Evolutionary conservation across 2,329 filamentous ascomycete genomes (phyloP), one percentile per base, ranked within the genome.

Genomic region (Nigrospora oryzae): DNA sequence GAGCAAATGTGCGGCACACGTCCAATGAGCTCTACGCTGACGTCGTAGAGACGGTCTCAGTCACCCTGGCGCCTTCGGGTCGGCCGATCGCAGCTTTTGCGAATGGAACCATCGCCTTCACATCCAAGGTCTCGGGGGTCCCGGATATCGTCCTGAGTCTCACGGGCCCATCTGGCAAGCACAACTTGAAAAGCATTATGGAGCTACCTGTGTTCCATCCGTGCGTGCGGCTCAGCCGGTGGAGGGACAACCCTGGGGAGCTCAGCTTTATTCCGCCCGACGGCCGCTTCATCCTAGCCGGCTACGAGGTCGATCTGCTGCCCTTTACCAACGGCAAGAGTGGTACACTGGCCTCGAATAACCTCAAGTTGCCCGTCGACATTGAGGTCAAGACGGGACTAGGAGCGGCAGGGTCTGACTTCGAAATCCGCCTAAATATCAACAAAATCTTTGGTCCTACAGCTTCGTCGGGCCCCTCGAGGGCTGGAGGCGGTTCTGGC

Each of bases 11-110:
- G 43, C 79, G 90, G 14, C 93, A 98, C 63, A 97, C 91, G 4
- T 95, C 87, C 45, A 98, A 97, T 65, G 93, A 98, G 64, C 75
- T 98, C 53, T 97, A 97, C 62, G 91, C 95, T 46, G 93, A 98
- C 62, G 81, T 98, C 12, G 81, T 98, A 49, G 93, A 98, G 68
- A 89, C 87, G 1, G 72, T 98, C 0, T 80, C 83, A 1, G 88
- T 96, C 36, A 95, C 86, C 0, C 76, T 97, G 36, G 89, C 93
- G 0, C 93, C 93, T 0, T 96, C 90, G 0, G 93, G 93, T 5
- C 77, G 89, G 13, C 84, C 91, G 1, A 74, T 98, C 17, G 83
- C 88, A 8, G 91, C 93, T 3, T 84, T 95, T 51, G 86, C 89
- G 13, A 86, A 93, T 55, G 93, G 93, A 14, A 94, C 89, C 5